Evolutionary conservation across 768 basidiomycete genomes (phyloP), one percentile per base, ranked within the genome.

Genomic region (Suillus plorans): DNA sequence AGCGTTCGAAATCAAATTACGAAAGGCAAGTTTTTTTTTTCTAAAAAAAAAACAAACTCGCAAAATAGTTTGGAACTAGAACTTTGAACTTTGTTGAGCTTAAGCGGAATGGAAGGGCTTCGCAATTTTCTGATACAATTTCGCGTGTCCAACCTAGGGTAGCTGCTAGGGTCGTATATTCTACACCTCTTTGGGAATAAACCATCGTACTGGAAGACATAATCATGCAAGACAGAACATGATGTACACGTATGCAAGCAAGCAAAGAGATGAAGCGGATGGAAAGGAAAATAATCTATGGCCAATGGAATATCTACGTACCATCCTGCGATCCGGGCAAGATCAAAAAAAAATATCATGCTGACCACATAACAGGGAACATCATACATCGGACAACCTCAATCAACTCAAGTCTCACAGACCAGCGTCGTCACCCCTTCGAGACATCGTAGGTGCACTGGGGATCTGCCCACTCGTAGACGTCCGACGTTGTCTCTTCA

Each of bases 401-500:
- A 25, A 42, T 13, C 47, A 22, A 49, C 22, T 25, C 47, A 14
- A 25, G 49, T 49, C 49, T 49, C 49, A 65, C 62, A 72, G 53
- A 34, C 56, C 31, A 10, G 66, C 10, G 25, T 74, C 76, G 31
- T 68, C 69, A 44, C 68, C 74, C 69, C 71, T 74, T 63, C 76
- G 75, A 61, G 76, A 59, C 39, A 25, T 62, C 16, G 57, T 64
- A 13, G 77, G 72, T 31, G 74, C 71, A n/a, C 79, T 76, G 61
- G 80, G 74, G 66, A 77, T 74, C 67, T 82, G 83, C 56, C 82
- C 71, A 66, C 84, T 82, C 37, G 85, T 82, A 61, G 90, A 92
- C 69, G 88, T 89, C 82, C 92, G 86, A 80, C 92, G 82, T 72
- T 93, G 92, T 68, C 92, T 82, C 79, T 94, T 94, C 85, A 93